Percentiles rank a stretch among this genome's conserved stretches.
These are phyloP conservation scores for Neophaeococcomyces mojaviensis DNA, from an alignment of 2,329 filamentous ascomycete genomes.

Conservation along the genomic window DNA sequence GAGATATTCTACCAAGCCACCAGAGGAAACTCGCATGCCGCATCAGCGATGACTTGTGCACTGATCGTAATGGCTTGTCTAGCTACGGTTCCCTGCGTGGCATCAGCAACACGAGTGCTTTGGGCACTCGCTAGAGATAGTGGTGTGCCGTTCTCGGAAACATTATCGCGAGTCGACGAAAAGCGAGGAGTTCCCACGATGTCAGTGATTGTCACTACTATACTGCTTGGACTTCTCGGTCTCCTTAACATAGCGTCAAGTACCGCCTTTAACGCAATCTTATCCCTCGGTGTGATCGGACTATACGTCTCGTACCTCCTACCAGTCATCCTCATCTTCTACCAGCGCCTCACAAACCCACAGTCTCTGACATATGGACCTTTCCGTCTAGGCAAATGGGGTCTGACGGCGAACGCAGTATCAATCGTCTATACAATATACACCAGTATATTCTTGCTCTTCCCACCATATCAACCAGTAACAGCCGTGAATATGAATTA, in stretches of 20 bases:
- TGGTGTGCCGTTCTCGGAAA: constrained; percentile 23
- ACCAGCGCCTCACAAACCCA: too few species aligned
- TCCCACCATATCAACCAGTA: too few species aligned
- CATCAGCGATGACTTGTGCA: constrained; percentile 32
- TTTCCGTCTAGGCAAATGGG: too few species aligned
- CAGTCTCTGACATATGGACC: too few species aligned
- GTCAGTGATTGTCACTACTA: constrained; percentile 28
- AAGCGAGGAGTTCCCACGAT: constrained; percentile 30
- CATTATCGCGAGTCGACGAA: constrained; percentile 19
- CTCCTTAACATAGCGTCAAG: constrained; percentile 32
- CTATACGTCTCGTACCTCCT: constrained; percentile 35
- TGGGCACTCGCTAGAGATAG: constrained; percentile 42
- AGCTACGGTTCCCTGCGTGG: constrained; percentile 35
- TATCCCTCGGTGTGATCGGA: constrained; percentile 30
- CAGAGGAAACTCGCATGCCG: constrained; percentile 10
- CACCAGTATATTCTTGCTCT: too few species aligned
- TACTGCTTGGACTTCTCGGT: constrained; percentile 29
- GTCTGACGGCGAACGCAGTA: too few species aligned
- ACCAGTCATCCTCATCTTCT: constrained; percentile 27
- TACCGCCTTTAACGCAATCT: constrained; percentile 31
- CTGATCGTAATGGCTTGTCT: constrained; percentile 27
- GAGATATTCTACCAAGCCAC: too few species aligned
- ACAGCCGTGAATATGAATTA: too few species aligned
- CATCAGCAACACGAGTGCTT: constrained; percentile 38
- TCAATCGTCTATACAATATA: too few species aligned